These are phyloP conservation scores for Mortierella polycephala DNA, from an alignment of 371 early-diverging fungal species.

Conservation along the genomic window DNA sequence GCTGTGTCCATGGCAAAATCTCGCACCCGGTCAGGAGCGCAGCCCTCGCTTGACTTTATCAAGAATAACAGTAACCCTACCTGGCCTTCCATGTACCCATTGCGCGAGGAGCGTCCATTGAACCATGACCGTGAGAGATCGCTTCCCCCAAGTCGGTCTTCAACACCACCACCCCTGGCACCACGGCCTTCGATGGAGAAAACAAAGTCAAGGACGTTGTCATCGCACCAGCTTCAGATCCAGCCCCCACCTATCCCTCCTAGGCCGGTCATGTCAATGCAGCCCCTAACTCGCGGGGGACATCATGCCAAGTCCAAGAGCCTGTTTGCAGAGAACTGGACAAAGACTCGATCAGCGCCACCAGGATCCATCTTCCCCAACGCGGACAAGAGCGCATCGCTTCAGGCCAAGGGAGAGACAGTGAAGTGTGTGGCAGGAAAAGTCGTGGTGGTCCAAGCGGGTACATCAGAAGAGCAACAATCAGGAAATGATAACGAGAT, in stretches of 20 bases:
- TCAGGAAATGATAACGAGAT: not conserved
- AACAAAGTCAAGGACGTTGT: not conserved
- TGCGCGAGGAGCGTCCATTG: constrained; percentile 2
- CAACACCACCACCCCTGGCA: not conserved
- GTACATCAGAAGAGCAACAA: not conserved
- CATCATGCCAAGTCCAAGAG: constrained; percentile 12
- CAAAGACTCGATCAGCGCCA: constrained; percentile 16
- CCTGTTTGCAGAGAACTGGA: constrained; percentile 33
- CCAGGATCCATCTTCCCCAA: constrained; percentile 18
- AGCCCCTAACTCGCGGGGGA: not conserved
- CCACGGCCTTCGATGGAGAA: not conserved
- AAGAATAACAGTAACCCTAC: constrained; percentile 1
- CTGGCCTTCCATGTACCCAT: constrained; percentile 21
- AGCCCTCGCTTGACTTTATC: not conserved
- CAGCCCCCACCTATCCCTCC: not conserved
- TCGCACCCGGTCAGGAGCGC: not conserved
- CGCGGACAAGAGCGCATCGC: not conserved
- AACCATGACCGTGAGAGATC: constrained; percentile 4
- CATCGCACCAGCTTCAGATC: not conserved
- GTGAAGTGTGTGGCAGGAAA: not conserved
- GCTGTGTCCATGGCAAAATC: not conserved
- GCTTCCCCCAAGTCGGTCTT: not conserved
- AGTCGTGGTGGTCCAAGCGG: not conserved
- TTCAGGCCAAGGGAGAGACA: not conserved
- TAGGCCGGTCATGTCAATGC: not conserved